Evolutionary conservation across 2,329 filamentous ascomycete species (phyloP), one percentile per base, ranked within the genome.

Genomic region (Beauveria caledonica): DNA sequence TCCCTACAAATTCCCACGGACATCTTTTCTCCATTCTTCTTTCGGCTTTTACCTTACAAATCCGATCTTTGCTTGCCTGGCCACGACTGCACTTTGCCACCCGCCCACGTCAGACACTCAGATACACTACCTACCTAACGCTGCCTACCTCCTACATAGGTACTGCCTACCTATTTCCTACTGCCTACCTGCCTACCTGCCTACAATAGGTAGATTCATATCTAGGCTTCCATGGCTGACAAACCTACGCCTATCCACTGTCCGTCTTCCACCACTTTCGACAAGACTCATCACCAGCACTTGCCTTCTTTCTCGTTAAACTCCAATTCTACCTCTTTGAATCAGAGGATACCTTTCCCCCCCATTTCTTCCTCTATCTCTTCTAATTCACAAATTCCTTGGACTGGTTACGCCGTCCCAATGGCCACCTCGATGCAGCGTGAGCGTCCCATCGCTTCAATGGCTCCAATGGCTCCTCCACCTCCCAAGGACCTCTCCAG

Each of bases 401-500:
- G 27, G 50, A 19, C 21, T 42, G 19, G 40, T 54, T 36, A 58
- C 46, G 50, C 56, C 48, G 52, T 42, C 21, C 58, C 61, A 51
- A 39, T 45, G 48, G 60, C 62, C 42, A 48, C 48, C 29, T 45
- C 52, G 29, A 62, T 57, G 25, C 36, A 61, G 62, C 67, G 64
- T 70, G 71, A 69, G 65, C 68, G 36, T 49, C 64, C 60, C 67
- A 67, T 44, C 64, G 62, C 53, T 33, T 70, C 71, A 58, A 60
- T 64, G 62, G 68, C 67, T 33, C 70, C 71, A 58, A 60, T 64
- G 62, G 68, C 67, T 33, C 70, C 71, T 52, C 70, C 70, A 50
- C 66, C 68, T 29, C 53, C 48, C 44, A 64, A 66, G 55, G 64
- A 64, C 23, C 36, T 65, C 5, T 79, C 76, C 68, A 80, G 79